A percentile compares a stretch with the other conserved stretches of the same genome.
Conservation (phyloP, 129 eudicot genomes). For the Kitagawia praeruptora region DNA sequence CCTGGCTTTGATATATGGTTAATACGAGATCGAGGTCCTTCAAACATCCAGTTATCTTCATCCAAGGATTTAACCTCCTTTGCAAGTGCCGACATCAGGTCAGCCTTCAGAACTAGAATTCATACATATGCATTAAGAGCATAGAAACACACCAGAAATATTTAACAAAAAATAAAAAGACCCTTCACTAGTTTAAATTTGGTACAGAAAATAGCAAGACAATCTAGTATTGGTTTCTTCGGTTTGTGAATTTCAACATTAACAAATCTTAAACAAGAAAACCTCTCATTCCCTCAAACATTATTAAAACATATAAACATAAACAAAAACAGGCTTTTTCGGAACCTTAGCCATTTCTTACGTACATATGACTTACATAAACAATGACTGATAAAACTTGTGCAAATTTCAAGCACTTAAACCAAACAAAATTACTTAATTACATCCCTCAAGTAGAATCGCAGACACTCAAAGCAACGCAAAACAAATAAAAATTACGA, state of each 20-base stretch:
- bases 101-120: slow-evolving; percentile 66
- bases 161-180: too few relatives aligned
- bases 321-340: neutral
- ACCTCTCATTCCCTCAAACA: too few relatives aligned
- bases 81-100: slow-evolving; percentile 66
- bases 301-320: neutral
- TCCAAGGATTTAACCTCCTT: slow-evolving; percentile 87
- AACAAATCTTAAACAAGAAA: neutral
- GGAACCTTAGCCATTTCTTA: neutral
- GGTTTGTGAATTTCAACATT: neutral
- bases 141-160: neutral
- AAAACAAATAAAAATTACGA: too few relatives aligned
- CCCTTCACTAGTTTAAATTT: too few relatives aligned
- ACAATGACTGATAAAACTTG: neutral
- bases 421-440: neutral
- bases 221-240: neutral
- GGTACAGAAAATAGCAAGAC: too few relatives aligned
- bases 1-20: slow-evolving; percentile 78
- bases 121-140: slow-evolving; percentile 11
- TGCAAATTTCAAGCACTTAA: neutral
- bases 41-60: slow-evolving; percentile 98
- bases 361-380: neutral
- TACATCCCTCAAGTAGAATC: too few relatives aligned
- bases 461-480: neutral
- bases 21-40: slow-evolving; percentile 94